A percentile compares a stretch with the other conserved stretches of the same genome.
Conservation (phyloP, 164 flowering plant species). For the Tetracentron sinense region DNA sequence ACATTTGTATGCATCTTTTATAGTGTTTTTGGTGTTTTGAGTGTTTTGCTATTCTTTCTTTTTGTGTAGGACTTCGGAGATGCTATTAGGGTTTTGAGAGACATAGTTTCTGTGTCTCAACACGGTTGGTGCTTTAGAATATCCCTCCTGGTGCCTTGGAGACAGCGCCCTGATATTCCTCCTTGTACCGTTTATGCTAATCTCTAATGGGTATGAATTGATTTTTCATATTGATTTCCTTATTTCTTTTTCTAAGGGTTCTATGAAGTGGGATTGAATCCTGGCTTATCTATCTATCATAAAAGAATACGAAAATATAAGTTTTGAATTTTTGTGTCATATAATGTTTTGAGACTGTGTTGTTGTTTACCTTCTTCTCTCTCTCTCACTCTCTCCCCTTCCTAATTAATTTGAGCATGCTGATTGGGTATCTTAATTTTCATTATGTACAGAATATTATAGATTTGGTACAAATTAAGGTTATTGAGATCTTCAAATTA, state of each 20-base stretch:
- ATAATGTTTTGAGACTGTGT: no score
- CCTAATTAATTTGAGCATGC: background rate
- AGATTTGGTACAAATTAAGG: no score
- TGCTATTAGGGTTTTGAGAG: constrained; percentile 17
- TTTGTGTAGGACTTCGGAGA: background rate
- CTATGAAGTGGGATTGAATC: background rate
- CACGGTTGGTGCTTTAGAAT: constrained; percentile 15
- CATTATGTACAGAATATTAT: no score
- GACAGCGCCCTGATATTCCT: constrained; percentile 9
- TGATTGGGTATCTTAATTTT: no score
- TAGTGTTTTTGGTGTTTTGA: background rate
- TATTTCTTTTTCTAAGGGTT: background rate
- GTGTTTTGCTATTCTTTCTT: constrained; percentile 1
- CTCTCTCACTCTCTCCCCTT: background rate
- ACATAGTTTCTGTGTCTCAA: constrained; percentile 16
- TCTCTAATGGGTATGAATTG: background rate
- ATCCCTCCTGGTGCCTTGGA: constrained; percentile 13
- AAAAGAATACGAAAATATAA: no score
- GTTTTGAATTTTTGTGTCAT: background rate
- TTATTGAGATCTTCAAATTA: no score
- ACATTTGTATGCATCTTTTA: background rate
- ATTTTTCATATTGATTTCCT: background rate
- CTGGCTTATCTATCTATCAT: background rate
- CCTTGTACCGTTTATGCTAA: background rate
- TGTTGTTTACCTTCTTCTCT: no score